Evolutionary conservation across 208 protist species (phyloP), one percentile per base, ranked within the genome.

Genomic region (Leptomonas pyrrhocoris): DNA sequence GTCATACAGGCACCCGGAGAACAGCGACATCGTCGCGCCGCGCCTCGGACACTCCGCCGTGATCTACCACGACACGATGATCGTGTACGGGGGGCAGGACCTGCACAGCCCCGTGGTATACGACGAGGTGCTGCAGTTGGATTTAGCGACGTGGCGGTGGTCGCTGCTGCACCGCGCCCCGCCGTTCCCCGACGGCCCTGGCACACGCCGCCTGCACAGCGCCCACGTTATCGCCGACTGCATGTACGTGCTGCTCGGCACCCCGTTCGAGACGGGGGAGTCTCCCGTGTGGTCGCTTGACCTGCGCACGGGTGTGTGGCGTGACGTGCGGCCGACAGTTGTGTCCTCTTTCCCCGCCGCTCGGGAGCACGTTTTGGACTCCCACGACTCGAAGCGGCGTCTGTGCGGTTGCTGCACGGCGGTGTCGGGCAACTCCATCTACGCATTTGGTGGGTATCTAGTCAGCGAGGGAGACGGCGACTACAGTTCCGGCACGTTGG

Each of bases 161-260:
- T 67, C 81, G 9, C 38, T 64, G 28, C 58, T 92, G 61, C 81
- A 87, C 36, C 54, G 54, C 21, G 88, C 84, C 0, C 84, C 85
- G 28, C 48, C 60, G 3, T 76, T 73, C 51, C 85, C 89, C 3
- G 79, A 89, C 7, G 87, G 88, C 5, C 92, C 92, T 18, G 92
- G 92, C 3, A 83, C 83, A 38, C 80, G 92, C 25, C 69, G 71
- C 18, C 66, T 93, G 38, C 92, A 96, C 81, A 83, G 76, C 53
- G 86, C 89, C 2, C 85, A 92, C 55, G 76, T 93, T 12, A 74
- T 83, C 51, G 53, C 59, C 8, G 74, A 85, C 65, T 68, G 73
- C 56, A 96, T 96, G 92, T 96, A 94, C 50, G 84, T 94, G 9
- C 25, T 94, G 25, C 84, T 94, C 78, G 92, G 92, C 16, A 63